A percentile compares a stretch with the other conserved stretches of the same genome.
Evolutionary conservation across 768 basidiomycete genomes (phyloP).

Genomic region (Crepidotus variabilis): DNA sequence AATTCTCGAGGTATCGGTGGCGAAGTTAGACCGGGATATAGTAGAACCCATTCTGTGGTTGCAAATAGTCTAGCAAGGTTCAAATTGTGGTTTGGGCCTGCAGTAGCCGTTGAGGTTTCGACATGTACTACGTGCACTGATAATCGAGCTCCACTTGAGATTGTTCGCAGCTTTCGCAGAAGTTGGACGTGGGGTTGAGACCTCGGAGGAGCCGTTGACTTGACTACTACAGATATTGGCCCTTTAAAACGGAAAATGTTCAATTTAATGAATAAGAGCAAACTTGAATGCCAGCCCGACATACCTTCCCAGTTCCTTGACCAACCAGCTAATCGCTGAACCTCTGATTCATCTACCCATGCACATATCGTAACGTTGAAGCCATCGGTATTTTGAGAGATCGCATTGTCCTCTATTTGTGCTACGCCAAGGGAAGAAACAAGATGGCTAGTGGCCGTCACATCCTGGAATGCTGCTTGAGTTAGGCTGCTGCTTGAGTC

Average conservation of each 20-base stretch:
- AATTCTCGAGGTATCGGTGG: slow-evolving; percentile 13
- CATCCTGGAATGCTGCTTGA: not conserved
- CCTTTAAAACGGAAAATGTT: slow-evolving; percentile 24
- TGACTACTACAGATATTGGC: slow-evolving; percentile 46
- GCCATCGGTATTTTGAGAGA: not conserved
- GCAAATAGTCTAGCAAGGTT: slow-evolving; percentile 65
- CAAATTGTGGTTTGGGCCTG: slow-evolving; percentile 49
- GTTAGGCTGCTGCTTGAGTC: not conserved
- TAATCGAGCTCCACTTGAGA: slow-evolving; percentile 21
- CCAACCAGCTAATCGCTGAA: slow-evolving; percentile 3
- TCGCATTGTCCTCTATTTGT: slow-evolving; percentile 1
- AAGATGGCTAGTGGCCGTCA: not conserved
- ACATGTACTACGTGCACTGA: slow-evolving; percentile 48
- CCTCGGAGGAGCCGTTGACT: slow-evolving; percentile 23
- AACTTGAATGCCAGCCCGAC: not conserved
- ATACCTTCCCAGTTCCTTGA: slow-evolving; percentile 14
- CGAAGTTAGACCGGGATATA: slow-evolving; percentile 47
- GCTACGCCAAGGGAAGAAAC: not conserved
- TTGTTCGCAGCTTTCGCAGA: slow-evolving; percentile 21
- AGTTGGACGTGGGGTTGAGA: slow-evolving; percentile 24
- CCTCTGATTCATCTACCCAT: slow-evolving; percentile 1
- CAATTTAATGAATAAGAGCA: not conserved
- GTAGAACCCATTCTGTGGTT: slow-evolving; percentile 38
- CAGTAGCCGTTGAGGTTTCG: slow-evolving; percentile 24
- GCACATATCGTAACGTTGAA: not conserved